Base-by-base conservation (phyloP, 257 asterid genomes). In the Verbena officinalis region DNA sequence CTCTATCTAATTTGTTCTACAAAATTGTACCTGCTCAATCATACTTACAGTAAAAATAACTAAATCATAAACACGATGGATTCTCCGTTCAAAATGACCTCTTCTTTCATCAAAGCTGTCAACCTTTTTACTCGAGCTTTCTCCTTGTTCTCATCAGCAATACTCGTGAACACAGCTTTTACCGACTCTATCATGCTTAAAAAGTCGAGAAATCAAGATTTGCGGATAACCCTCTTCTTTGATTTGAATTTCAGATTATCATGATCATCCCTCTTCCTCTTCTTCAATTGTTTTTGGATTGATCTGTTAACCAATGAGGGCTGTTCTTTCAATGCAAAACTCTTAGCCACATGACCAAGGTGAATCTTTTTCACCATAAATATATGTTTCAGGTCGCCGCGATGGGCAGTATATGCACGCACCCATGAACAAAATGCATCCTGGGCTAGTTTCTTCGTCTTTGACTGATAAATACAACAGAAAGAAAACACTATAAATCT, bases 331-430 rank as follows among this genome's bases (percentile, higher is more conserved):
- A 92, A 71, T 12, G 91, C 98, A 65, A 89, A 89, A 68, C 97
- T 89, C 77, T 76, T 92, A 21, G 97, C 84, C 43, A 89, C 97
- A 49, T 92, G 97, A 13, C 98, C 98, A 75, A 92, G 48, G 70
- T 92, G 99, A 76, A 93, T 96, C 67, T 90, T 93, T 86, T 90
- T 81, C 75, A 87, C 92, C 77, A 70, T 79, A 45, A 93, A 93
- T 24, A 93, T 84, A 72, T 77, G 80, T 74, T 93, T 93, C 75
- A 93, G 86, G 71, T 84, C 99, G n/a, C 95, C 97, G 7, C 92
- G 94, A 69, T 93, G 99, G 64, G 97, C 97, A 33, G 96, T 82
- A 51, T 93, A 90, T 10, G 96, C 96, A 56, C 96, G 90, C 13
- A 84, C 90, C 97, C 97, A 93, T 1, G 95, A 83, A 73, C 88